Evolutionary conservation across 495 filamentous ascomycete genomes (phyloP), one percentile per base, ranked within the genome.

Genomic region (Lasiosphaeria ovina): DNA sequence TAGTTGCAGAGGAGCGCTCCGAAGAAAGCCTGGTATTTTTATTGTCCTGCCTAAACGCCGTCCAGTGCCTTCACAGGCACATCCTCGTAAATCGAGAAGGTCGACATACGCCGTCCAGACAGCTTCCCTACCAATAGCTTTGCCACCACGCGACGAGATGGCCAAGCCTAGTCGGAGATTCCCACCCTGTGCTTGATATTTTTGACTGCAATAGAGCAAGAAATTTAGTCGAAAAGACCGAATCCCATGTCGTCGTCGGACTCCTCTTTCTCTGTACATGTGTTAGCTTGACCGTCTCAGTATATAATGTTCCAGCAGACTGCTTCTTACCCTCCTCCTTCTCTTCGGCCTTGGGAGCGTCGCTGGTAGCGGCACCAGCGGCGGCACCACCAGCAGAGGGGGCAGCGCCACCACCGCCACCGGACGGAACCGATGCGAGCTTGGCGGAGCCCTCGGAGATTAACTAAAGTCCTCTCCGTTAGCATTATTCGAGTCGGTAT

Each of bases 161-260:
- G 54, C 57, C 32, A 59, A 64, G 60, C 36, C 38, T 66, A 60
- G 58, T 65, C 65, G 66, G 62, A 68, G 62, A 62, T 45, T 58
- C 57, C 70, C 65, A 64, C 44, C 44, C 50, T 51, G 56, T 38
- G 38, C 54, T 49, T 35, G 45, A 11, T 38, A 53, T 14, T 48
- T 53, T 61, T 54, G 57, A 6, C 52, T 24, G 31, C 51, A 24
- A 24, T 2, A 51, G 54, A 35, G 35, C 42, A 36, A 57, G 51
- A 36, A 58, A 73, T 65, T 85, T 91, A 97, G 83, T 97, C 93
- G 89, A 98, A 98, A 61, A 99, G 92, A 89, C 94, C 94, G 85
- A 99, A 97, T 74, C 94, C 94, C 94, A 99, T 99, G 76, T 99
- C 94, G 76, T 99, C 94, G 79, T 99, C 94, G 74, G 94, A 98